phyloP scores from a whole-genome alignment of 805 yeast genomes.

The Ogataea pini region DNA sequence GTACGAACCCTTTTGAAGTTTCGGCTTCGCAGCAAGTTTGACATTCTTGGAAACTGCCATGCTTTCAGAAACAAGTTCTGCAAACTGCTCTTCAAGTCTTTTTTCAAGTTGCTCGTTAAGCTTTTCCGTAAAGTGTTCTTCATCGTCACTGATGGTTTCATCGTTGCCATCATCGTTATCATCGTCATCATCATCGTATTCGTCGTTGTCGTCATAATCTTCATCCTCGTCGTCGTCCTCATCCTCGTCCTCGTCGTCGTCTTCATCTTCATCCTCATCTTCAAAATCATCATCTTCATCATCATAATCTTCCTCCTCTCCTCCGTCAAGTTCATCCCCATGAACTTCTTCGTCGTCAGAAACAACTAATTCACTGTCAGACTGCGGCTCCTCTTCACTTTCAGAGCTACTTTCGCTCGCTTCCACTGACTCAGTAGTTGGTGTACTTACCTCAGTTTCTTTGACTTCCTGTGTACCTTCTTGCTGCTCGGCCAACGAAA shows the following conservation, averaged over 20 bases:
- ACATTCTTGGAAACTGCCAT: slow-evolving; percentile 34
- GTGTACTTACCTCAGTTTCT: not conserved
- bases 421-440: too few relatives aligned
- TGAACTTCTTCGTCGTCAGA: slow-evolving; percentile 14
- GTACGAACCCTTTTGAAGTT: slow-evolving; percentile 26
- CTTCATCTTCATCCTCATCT: slow-evolving; percentile 10
- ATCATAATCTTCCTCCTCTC: slow-evolving; percentile 10
- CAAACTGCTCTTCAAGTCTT: slow-evolving; percentile 55
- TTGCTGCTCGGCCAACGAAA: slow-evolving; percentile 23
- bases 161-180: slow-evolving; percentile 27
- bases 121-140: slow-evolving; percentile 24
- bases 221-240: slow-evolving; percentile 33
- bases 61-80: slow-evolving; percentile 52
- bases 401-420: slow-evolving; percentile 33
- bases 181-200: slow-evolving; percentile 27
- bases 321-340: slow-evolving; percentile 25
- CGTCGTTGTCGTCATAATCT: slow-evolving; percentile 36
- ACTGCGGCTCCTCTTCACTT: slow-evolving; percentile 21
- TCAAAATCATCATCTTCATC: slow-evolving; percentile 19
- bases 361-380: slow-evolving; percentile 19
- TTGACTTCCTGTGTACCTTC: too few relatives aligned
- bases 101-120: slow-evolving; percentile 32
- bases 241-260: slow-evolving; percentile 22
- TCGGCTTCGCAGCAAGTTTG: slow-evolving; percentile 24
- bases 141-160: slow-evolving; percentile 21